phyloP scores from a whole-genome alignment of 1,284 basidiomycete genomes.

The Quambalaria eucalypti region DNA sequence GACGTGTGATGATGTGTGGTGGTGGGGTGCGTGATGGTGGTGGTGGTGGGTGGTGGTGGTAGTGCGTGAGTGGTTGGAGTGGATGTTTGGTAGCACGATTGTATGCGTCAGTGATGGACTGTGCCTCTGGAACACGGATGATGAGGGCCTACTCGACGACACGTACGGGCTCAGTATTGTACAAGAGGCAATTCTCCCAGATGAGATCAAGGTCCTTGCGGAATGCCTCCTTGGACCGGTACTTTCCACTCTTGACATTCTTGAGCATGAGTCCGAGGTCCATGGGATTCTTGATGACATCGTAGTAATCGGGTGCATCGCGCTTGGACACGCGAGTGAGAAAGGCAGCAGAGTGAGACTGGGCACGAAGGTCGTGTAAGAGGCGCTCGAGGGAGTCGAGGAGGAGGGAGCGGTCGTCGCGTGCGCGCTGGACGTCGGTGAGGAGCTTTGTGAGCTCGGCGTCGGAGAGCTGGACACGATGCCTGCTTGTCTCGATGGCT shows the following conservation, averaged over 20 bases:
- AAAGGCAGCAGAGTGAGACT: constrained; percentile 43
- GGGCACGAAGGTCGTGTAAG: constrained; percentile 34
- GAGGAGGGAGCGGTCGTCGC: constrained; percentile 43
- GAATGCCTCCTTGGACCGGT: constrained; percentile 90
- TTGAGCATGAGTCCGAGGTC: constrained; percentile 83
- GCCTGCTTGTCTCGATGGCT: constrained; percentile 40
- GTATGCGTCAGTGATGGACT: too few relatives aligned
- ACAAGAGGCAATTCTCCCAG: constrained; percentile 88
- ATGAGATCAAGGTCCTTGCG: constrained; percentile 87
- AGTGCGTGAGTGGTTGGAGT: too few relatives aligned
- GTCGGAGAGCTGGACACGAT: constrained; percentile 32
- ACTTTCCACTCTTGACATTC: constrained; percentile 76
- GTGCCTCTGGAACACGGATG: too few relatives aligned
- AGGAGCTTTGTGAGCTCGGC: constrained; percentile 35
- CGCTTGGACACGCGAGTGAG: constrained; percentile 41
- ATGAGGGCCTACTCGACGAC: too few relatives aligned
- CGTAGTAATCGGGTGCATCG: constrained; percentile 46
- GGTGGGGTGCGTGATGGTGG: too few relatives aligned
- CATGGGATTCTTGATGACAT: constrained; percentile 55
- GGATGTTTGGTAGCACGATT: too few relatives aligned
- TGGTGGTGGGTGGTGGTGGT: too few relatives aligned
- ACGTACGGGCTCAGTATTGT: constrained; percentile 75
- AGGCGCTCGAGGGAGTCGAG: constrained; percentile 43
- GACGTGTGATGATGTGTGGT: too few relatives aligned
- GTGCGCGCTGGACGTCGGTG: constrained; percentile 33